Percentiles rank a stretch among this genome's conserved stretches.
phyloP scores from a whole-genome alignment of 768 basidiomycete species.

The Lactifluus piperatus region DNA sequence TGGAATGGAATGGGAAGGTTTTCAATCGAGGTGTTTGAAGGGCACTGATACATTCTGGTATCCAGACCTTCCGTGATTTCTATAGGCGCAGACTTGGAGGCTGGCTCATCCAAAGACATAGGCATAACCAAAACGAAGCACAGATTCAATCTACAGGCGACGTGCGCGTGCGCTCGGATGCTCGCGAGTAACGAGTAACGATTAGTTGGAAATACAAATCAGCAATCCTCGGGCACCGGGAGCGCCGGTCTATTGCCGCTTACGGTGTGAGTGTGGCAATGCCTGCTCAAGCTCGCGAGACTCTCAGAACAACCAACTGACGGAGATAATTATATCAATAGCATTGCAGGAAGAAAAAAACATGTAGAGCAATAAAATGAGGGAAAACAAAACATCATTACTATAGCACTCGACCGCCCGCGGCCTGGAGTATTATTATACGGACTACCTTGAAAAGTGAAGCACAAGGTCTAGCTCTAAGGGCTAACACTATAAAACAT shows the following conservation, averaged over 20 bases:
- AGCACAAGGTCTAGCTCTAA: slow-evolving; percentile 1
- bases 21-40: background rate
- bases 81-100: slow-evolving; percentile 20
- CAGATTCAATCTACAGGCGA: background rate
- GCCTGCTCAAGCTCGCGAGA: too few species aligned
- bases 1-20: slow-evolving; percentile 19
- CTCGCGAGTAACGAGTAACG: background rate
- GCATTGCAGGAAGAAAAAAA: slow-evolving; percentile 13
- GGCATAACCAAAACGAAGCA: background rate
- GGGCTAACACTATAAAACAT: background rate
- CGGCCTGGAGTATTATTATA: slow-evolving; percentile 7
- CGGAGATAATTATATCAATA: background rate
- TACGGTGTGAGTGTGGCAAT: background rate
- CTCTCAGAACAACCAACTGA: too few species aligned
- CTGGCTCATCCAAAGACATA: slow-evolving; percentile 14
- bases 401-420: background rate
- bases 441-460: background rate
- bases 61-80: slow-evolving; percentile 26
- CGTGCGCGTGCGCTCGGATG: too few species aligned
- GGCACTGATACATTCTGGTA: background rate
- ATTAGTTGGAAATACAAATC: too few species aligned
- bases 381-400: background rate
- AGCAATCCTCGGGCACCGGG: too few species aligned
- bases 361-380: slow-evolving; percentile 11
- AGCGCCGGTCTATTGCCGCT: too few species aligned